phyloP scores from a whole-genome alignment of 2,329 filamentous ascomycete genomes.

The Aspergillus felis region DNA sequence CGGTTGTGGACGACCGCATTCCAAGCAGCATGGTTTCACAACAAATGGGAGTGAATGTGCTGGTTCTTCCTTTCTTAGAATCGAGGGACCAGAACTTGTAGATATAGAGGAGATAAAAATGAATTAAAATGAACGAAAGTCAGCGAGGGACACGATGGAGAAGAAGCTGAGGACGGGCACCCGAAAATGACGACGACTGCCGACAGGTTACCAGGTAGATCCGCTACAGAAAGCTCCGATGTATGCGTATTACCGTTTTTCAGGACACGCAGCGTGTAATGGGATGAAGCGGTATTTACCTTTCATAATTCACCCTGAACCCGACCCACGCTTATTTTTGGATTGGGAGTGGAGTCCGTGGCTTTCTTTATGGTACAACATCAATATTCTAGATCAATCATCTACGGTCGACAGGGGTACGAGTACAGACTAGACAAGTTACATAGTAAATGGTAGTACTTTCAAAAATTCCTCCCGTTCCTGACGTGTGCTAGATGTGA shows the following conservation, averaged over 20 bases:
- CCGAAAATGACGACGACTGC: background rate
- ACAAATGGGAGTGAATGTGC: background rate
- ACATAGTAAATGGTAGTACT: background rate
- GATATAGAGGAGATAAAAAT: background rate
- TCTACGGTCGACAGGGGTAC: no score
- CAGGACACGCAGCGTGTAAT: background rate
- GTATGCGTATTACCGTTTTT: no score
- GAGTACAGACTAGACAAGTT: background rate
- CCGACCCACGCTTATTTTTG: background rate
- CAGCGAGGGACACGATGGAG: background rate
- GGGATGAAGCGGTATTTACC: background rate
- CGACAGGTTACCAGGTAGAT: no score
- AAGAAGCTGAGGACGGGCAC: background rate
- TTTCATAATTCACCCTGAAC: background rate
- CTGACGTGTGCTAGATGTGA: background rate
- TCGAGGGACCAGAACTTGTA: background rate
- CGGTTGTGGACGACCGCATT: slow-evolving; percentile 3
- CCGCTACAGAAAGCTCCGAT: no score
- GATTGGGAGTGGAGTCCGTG: background rate
- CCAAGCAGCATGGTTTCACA: slow-evolving; percentile 7
- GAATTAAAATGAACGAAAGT: background rate
- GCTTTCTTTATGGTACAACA: background rate
- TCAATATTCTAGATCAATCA: background rate
- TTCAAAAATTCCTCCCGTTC: background rate
- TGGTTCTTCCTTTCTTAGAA: background rate